Evolutionary conservation across 208 protist species (phyloP).

Genomic region (Crithidia bombi): DNA sequence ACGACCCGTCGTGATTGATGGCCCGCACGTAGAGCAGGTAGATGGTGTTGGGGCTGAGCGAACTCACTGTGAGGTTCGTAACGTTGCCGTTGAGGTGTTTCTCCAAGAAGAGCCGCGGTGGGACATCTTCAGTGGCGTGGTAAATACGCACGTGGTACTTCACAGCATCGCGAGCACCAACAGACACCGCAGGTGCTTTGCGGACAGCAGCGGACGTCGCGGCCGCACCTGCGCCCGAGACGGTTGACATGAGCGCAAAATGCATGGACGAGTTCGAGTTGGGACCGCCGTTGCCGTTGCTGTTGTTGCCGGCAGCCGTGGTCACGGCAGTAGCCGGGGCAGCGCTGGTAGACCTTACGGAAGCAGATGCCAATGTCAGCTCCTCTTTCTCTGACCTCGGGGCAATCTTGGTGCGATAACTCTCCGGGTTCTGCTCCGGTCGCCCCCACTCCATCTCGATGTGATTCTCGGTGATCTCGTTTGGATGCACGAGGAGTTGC

Average conservation of each 20-base stretch:
- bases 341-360: neutral
- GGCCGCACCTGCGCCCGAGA: neutral
- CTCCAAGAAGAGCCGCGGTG: constrained; percentile 53
- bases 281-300: neutral
- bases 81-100: constrained; percentile 60
- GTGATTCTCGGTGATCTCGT: constrained; percentile 76
- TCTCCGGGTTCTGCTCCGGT: constrained; percentile 52
- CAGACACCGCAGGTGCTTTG: neutral
- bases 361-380: constrained; percentile 3
- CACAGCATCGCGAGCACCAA: constrained; percentile 31
- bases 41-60: constrained; percentile 66
- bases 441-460: constrained; percentile 78
- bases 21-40: constrained; percentile 74
- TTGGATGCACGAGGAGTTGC: constrained; percentile 56
- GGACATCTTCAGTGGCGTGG: constrained; percentile 29
- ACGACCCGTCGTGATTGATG: constrained; percentile 68
- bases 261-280: neutral
- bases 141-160: constrained; percentile 52
- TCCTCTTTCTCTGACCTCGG: constrained; percentile 13
- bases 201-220: neutral
- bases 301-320: neutral
- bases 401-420: constrained; percentile 28
- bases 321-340: neutral
- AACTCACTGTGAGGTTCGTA: constrained; percentile 40
- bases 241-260: neutral